Base-by-base conservation (phyloP, 176 grass and related monocot species). In the Poa annua region DNA sequence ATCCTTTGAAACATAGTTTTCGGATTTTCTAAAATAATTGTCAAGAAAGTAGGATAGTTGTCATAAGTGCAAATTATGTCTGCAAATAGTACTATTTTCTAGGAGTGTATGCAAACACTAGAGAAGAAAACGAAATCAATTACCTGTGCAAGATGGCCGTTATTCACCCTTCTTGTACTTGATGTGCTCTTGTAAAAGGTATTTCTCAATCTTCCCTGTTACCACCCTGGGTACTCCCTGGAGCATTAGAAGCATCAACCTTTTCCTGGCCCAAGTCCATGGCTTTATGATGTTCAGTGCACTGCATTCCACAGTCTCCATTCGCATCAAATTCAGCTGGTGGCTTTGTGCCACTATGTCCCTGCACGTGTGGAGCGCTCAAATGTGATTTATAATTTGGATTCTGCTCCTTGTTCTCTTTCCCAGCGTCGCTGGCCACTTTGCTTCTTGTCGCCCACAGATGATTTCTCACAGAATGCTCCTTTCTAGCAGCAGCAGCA, bases 341-440 rank as follows among this genome's bases (percentile, higher is more conserved):
- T 73, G 70, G 44, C 70, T 73, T 79, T 47, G 81, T 84, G 56
- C 65, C 67, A 6, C 1, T 59, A 11, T 78, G 47, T 52, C 9
- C 81, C 71, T 79, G 45, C 39, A 15, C 65, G 47, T 44, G 42
- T 36, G 88, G 69, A 63, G 4, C 57, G 32, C 44, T 60, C 6
- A 49, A 21, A 85, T 44, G 39, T 44, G 48, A 45, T 79, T 78
- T 86, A 20, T 51, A 68, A 60, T 83, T 86, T 29, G 75, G 76
- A 42, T 71, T 85, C 38, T 84, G 87, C 51, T 83, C 78, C 66
- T 82, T 82, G 83, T 94, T 94, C 61, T 94, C 89, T 66, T 94
- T 94, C 21, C 82, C 89, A 49, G 45, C 52, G 66, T 85, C 82
- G 47, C 62, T 22, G 5, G 24, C 38, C 20, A 68, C 72, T 80